Evolutionary conservation across 352 stramenopile genomes (phyloP), one percentile per base, ranked within the genome.

Genomic region (Globisporangium nunn): DNA sequence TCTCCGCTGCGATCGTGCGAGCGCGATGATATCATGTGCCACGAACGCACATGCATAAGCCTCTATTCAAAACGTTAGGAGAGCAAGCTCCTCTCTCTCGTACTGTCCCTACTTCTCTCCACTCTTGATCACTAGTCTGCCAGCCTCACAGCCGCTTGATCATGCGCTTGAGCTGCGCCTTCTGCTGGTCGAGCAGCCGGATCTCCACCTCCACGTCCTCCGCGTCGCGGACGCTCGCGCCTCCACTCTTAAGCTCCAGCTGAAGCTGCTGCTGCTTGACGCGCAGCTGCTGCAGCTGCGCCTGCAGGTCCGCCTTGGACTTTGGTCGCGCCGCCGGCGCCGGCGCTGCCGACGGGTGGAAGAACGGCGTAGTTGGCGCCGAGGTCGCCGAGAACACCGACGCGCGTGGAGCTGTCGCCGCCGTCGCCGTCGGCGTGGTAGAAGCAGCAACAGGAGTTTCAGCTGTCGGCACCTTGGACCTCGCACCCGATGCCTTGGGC

Each of bases 151-250:
- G 43, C 8, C 52, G 51, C 59, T 79, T 79, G 58, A 84, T 67
- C 61, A 68, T 63, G 28, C 56, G 56, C 64, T 84, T 82, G 35
- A 85, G 17, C 50, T 85, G 68, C 18, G 68, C 68, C 52, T 83
- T 87, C 57, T 85, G 64, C 54, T 76, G 55, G 46, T 87, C 76
- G 18, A 85, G 64, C 66, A 82, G 68, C 49, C 65, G 70, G 31
- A 87, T 64, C 43, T 85, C 63, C 39, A 75, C 64, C 54, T 81
- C 70, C 28, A 79, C 52, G 43, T 83, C 70, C 23, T 81, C 70
- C 37, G 65, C 58, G 15, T 45, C 56, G 11, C 41, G 51, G 37
- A 51, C 62, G 14, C 41, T 56, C 10, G n/a, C 31, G 31, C 59
- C 23, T 23, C 23, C 64, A 17, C 50, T 53, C 12, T 43, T 43